phyloP scores from a whole-genome alignment of 1,284 basidiomycete genomes.

The Ustilago vetiveriae region DNA sequence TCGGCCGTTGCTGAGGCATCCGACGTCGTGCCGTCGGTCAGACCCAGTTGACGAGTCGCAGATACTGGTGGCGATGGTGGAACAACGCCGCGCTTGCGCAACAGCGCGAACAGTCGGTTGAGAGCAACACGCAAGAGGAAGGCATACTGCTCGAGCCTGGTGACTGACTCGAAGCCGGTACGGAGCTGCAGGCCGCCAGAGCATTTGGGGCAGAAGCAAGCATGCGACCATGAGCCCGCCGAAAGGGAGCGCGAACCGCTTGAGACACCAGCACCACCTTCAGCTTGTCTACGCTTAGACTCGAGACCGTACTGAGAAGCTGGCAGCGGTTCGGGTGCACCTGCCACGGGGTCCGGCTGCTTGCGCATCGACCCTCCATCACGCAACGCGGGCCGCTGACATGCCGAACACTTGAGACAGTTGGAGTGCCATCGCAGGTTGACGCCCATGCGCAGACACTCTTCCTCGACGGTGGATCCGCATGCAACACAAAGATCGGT shows the following conservation, averaged over 20 bases:
- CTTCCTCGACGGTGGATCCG: slow-evolving; percentile 91
- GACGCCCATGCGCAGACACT: slow-evolving; percentile 90
- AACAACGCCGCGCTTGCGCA: slow-evolving; percentile 91
- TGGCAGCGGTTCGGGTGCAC: slow-evolving; percentile 42
- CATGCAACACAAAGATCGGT: slow-evolving; percentile 91
- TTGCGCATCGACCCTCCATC: slow-evolving; percentile 37
- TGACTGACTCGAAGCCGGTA: slow-evolving; percentile 85
- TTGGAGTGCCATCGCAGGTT: slow-evolving; percentile 95
- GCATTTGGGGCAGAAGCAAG: slow-evolving; percentile 78
- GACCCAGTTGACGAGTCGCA: slow-evolving; percentile 19
- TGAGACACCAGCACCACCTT: slow-evolving; percentile 9
- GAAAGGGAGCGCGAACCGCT: slow-evolving; percentile 12
- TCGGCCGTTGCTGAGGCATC: neutral
- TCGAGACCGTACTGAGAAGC: slow-evolving; percentile 58
- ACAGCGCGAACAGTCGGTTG: slow-evolving; percentile 85
- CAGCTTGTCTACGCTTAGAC: slow-evolving; percentile 26
- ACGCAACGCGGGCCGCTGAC: slow-evolving; percentile 69
- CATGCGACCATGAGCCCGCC: slow-evolving; percentile 24
- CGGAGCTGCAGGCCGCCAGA: slow-evolving; percentile 67
- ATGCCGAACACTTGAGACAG: slow-evolving; percentile 83
- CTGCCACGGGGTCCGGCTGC: slow-evolving; percentile 31
- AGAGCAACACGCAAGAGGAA: slow-evolving; percentile 96
- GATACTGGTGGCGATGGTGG: slow-evolving; percentile 74
- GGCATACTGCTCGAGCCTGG: slow-evolving; percentile 95
- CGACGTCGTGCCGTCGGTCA: slow-evolving; percentile 12